Evolutionary conservation across 768 basidiomycete species (phyloP).

Genomic region (Kwoniella sp.): DNA sequence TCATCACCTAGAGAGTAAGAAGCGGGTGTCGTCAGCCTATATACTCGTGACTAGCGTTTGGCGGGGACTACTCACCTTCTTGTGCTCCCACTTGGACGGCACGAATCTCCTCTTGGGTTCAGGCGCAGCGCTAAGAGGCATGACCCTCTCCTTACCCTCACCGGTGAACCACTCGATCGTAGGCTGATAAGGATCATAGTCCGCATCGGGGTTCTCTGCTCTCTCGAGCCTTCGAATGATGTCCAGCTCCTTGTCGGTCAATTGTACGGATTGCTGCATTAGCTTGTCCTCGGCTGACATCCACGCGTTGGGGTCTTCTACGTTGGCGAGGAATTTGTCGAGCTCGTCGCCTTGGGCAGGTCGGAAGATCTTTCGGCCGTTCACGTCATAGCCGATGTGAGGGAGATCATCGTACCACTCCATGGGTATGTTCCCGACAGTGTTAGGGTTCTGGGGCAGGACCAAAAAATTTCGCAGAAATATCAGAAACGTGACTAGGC

Average conservation of each 20-base stretch:
- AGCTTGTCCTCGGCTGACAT: conserved; percentile 90
- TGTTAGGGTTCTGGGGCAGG: conserved; percentile 77
- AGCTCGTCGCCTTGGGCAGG: conserved; percentile 95
- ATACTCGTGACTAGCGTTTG: not conserved
- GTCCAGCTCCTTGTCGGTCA: conserved; percentile 88
- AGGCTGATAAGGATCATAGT: conserved; percentile 89
- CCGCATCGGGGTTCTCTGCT: conserved; percentile 85
- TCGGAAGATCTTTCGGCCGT: conserved; percentile 89
- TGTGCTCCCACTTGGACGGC: conserved; percentile 98
- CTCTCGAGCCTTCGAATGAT: conserved; percentile 88
- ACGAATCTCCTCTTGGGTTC: conserved; percentile 97
- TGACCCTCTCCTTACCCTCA: conserved; percentile 88
- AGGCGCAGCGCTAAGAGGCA: conserved; percentile 87
- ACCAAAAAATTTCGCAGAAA: not conserved
- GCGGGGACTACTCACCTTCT: conserved; percentile 71
- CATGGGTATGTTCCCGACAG: conserved; percentile 90
- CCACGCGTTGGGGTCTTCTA: conserved; percentile 91
- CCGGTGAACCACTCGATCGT: conserved; percentile 97
- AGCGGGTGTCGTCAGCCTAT: not conserved
- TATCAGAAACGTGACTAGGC: no score
- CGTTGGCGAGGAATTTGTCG: conserved; percentile 91
- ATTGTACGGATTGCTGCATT: conserved; percentile 77
- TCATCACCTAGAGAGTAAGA: conserved; percentile 74
- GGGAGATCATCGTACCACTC: conserved; percentile 99
- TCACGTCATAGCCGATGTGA: conserved; percentile 95